A percentile compares a stretch with the other conserved stretches of the same genome.
Evolutionary conservation across 2,329 filamentous ascomycete genomes (phyloP).

Genomic region (Rhynchosporium secalis): DNA sequence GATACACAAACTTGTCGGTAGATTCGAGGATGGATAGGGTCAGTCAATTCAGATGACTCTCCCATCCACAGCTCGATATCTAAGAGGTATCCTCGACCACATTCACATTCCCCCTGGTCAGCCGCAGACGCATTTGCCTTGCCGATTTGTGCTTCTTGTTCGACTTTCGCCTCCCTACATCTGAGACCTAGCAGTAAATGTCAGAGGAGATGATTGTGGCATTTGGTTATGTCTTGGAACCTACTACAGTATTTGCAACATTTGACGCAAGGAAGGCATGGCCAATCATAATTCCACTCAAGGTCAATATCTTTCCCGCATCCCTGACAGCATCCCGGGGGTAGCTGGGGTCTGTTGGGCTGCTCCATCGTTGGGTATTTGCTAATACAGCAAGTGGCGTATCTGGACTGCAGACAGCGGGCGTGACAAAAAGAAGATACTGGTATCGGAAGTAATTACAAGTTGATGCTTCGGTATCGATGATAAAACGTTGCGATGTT

Average conservation of each 20-base stretch:
- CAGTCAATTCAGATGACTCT: too few relatives aligned
- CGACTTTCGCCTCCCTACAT: background rate
- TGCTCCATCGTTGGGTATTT: background rate
- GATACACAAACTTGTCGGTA: background rate
- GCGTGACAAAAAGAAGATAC: background rate
- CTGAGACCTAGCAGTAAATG: background rate
- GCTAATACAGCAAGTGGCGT: background rate
- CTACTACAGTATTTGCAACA: constrained; percentile 1
- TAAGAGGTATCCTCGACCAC: background rate
- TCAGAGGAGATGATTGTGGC: background rate
- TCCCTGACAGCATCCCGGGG: background rate
- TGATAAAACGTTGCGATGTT: background rate
- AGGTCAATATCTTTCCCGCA: background rate
- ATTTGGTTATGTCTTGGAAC: background rate
- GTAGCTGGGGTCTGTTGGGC: background rate
- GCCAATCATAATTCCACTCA: background rate
- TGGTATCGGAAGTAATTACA: background rate
- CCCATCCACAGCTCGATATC: background rate
- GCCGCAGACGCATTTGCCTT: too few relatives aligned
- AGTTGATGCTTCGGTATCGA: background rate
- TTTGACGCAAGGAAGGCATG: background rate
- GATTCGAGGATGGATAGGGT: background rate
- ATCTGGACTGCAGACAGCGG: background rate
- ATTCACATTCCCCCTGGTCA: background rate
- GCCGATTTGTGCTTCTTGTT: background rate